These are phyloP conservation scores for Lactarius tabidus DNA, from an alignment of 768 basidiomycete genomes.

Conservation along the genomic window DNA sequence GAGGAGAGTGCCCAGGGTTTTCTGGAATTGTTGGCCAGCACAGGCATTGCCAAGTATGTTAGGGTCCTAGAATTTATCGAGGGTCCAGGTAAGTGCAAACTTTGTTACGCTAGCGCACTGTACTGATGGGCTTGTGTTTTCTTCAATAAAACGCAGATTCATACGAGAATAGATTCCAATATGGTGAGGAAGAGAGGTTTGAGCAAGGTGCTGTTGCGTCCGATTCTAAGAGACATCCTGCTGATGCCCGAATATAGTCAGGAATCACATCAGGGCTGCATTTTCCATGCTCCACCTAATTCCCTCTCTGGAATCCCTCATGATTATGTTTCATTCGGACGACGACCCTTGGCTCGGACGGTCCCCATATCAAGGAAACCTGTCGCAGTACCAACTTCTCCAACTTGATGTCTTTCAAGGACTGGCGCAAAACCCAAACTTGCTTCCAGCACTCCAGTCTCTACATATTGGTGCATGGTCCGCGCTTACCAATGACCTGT, in stretches of 20 bases:
- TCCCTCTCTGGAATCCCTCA: neutral
- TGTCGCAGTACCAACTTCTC: neutral
- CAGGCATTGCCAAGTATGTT: neutral
- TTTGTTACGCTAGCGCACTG: neutral
- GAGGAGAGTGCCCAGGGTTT: neutral
- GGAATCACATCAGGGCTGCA: neutral
- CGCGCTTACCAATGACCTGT: neutral
- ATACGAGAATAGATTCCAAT: neutral
- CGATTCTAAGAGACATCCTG: neutral
- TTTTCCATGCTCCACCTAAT: neutral
- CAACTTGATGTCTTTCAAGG: neutral
- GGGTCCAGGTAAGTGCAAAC: neutral
- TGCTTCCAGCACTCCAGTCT: neutral
- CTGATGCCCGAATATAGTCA: neutral
- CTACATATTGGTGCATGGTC: neutral
- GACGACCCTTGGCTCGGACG: too few species aligned
- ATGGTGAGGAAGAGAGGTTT: neutral
- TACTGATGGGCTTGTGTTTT: neutral
- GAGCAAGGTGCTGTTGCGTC: neutral
- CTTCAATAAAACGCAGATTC: neutral
- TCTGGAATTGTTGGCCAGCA: neutral
- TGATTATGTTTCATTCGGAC: neutral
- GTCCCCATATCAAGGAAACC: neutral
- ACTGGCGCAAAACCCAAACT: neutral
- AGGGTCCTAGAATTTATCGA: neutral